Evolutionary conservation across 768 basidiomycete genomes (phyloP), one percentile per base, ranked within the genome.

Genomic region (Megacollybia marginata): DNA sequence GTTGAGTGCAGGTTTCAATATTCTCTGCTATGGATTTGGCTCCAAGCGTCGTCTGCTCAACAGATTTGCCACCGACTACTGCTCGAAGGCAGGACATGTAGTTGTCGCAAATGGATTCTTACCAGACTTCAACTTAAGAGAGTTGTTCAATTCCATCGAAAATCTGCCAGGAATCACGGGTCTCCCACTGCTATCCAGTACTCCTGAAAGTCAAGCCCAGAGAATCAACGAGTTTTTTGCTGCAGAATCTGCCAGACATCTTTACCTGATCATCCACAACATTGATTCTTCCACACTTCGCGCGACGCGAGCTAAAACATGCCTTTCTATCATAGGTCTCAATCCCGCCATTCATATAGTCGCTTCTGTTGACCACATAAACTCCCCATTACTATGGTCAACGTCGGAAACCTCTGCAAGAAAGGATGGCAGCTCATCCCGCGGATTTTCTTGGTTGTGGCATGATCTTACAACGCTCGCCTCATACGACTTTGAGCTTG

Each of bases 381-480:
- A 87, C 56, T 77, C 91, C 0, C 79, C 92, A 0, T 73, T 90
- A 18, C 73, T 95, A n/a, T 96, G 89, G 81, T 80, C 85, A 6
- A 73, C 85, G 9, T 78, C 84, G 1, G 85, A 88, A 53, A 60
- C 69, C 18, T 71, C 78, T 40, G 64, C 83, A 5, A 69, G 82
- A 42, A 85, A 85, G 61, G 33, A 47, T 32, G n/a, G 23, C 9
- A 44, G 23, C 20, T 16, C 43, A 20, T 11, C 46, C n/a, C 73
- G 73, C 33, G 84, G 85, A 9, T 85, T 80, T 61, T 67, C 79
- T 1, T 92, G 89, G 82, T 69, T 92, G 13, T 91, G 90, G 82
- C 91, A 97, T 65, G 91, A 95, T 65, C 65, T 92, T 19, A 91
- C 92, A 4, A 96, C 95, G 2, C 85, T 93, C 55, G 70, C 68